Percentiles rank a stretch among this genome's conserved stretches.
These are phyloP conservation scores for Piper longum DNA, from an alignment of 164 flowering plant genomes.

Conservation along the genomic window DNA sequence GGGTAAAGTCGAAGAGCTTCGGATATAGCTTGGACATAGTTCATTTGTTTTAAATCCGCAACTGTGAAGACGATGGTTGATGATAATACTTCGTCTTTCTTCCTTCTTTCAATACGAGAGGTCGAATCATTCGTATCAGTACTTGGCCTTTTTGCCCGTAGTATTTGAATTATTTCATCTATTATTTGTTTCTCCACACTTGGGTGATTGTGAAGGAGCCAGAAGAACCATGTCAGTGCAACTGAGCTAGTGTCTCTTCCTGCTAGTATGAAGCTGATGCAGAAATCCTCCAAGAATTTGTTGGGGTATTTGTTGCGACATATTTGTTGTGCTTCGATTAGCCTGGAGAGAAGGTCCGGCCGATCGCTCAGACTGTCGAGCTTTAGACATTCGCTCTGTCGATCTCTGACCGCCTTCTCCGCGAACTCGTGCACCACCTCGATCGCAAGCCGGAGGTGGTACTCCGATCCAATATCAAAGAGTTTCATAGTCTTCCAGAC, in stretches of 20 bases:
- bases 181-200: constrained; percentile 17
- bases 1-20: constrained; percentile 39
- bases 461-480: constrained; percentile 17
- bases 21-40: constrained; percentile 31
- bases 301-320: neutral
- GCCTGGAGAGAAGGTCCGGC: constrained; percentile 4
- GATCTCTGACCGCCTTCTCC: neutral
- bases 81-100: neutral
- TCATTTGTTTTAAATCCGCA: constrained; percentile 10
- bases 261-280: constrained; percentile 18
- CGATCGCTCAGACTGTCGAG: neutral
- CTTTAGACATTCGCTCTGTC: neutral
- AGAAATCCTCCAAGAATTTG: constrained; percentile 19
- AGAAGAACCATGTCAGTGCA: constrained; percentile 30
- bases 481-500: constrained; percentile 24
- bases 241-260: constrained; percentile 25
- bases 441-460: neutral
- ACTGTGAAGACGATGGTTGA: constrained; percentile 3
- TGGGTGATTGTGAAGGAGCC: constrained; percentile 20
- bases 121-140: too few species aligned
- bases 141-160: neutral
- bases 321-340: constrained; percentile 4
- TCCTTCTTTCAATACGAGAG: neutral
- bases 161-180: constrained; percentile 7
- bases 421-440: neutral